A percentile compares a stretch with the other conserved stretches of the same genome.
Conservation (phyloP, 2,329 filamentous ascomycete genomes). For the Cladophialophora immunda region DNA sequence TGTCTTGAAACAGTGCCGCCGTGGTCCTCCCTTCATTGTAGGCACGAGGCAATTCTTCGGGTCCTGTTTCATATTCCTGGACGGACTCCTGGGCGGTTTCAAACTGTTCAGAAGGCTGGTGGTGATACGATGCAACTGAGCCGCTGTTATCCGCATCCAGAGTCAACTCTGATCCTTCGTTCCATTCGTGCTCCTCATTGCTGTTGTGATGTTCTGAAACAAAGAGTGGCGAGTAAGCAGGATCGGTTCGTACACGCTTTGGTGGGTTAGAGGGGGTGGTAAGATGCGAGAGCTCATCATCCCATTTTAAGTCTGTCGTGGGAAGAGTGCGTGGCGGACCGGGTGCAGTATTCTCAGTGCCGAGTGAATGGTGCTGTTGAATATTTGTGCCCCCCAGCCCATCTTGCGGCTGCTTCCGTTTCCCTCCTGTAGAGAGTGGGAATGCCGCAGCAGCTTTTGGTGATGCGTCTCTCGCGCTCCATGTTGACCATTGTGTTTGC, state of each 20-base stretch:
- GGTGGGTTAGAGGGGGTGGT: background rate
- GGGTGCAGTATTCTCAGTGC: conserved; percentile 9
- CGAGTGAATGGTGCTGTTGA: conserved; percentile 16
- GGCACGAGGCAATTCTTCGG: conserved; percentile 18
- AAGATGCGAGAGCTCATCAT: background rate
- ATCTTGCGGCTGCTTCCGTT: conserved; percentile 15
- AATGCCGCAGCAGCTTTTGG: conserved; percentile 15
- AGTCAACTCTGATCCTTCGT: background rate
- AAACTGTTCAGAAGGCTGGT: conserved; percentile 18
- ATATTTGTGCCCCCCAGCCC: conserved; percentile 8
- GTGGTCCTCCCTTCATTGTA: conserved; percentile 1
- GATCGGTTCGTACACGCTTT: background rate
- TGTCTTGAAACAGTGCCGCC: conserved; percentile 24
- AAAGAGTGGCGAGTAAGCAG: conserved; percentile 16
- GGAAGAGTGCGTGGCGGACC: background rate
- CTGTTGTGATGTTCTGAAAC: conserved; percentile 20
- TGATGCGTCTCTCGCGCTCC: background rate
- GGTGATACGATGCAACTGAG: background rate
- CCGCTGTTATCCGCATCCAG: background rate
- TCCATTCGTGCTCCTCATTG: conserved; percentile 4
- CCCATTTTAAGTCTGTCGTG: conserved; percentile 15
- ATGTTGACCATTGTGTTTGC: background rate
- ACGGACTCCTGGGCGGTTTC: conserved; percentile 32
- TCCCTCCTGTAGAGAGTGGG: conserved; percentile 5
- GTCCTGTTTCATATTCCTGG: conserved; percentile 31